Evolutionary conservation across 306 rosid species (phyloP), one percentile per base, ranked within the genome.

Genomic region (Corylus americana): DNA sequence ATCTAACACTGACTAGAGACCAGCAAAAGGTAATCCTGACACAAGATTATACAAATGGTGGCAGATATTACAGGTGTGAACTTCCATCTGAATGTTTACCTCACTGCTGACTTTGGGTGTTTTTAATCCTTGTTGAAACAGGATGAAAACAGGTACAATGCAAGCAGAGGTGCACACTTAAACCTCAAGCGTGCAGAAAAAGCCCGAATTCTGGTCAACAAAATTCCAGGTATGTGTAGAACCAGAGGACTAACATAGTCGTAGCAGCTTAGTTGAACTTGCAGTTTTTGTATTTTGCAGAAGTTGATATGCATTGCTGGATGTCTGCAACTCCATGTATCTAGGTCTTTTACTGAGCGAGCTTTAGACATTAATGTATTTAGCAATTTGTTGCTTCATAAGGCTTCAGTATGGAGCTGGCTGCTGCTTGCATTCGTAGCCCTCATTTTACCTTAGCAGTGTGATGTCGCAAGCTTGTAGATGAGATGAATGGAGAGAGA

Each of bases 91-190:
- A 29, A 35, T 67, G 72, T 18, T 67, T 18, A 6, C 42, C 50
- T 67, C 51, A 9, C 49, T 45, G 78, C 47, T 58, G 54, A 62
- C 25, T 78, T 68, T 77, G 10, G 16, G 69, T 53, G 29, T 66
- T 79, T 73, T 50, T 67, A 57, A 71, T 37, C 64, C 64, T 61
- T 87, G 80, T 72, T 75, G 58, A 85, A 86, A 86, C 93, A 96
- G 99, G 99, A 96, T 77, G 97, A 96, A n/a, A 96, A 96, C 89
- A 96, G 99, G 88, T 96, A 96, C 20, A 96, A 96, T 87, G 96
- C 97, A 47, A 96, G 99, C 84, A 89, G 99, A 86, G 99, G 99
- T 67, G 99, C 99, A n/a, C 99, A 96, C 86, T 80, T 96, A 77
- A 96, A 91, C 89, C 97, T 96, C 80, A 96, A 96, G 81, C 97